Evolutionary conservation across 2,329 filamentous ascomycete species (phyloP).

Genomic region (Microascus cirrosus): DNA sequence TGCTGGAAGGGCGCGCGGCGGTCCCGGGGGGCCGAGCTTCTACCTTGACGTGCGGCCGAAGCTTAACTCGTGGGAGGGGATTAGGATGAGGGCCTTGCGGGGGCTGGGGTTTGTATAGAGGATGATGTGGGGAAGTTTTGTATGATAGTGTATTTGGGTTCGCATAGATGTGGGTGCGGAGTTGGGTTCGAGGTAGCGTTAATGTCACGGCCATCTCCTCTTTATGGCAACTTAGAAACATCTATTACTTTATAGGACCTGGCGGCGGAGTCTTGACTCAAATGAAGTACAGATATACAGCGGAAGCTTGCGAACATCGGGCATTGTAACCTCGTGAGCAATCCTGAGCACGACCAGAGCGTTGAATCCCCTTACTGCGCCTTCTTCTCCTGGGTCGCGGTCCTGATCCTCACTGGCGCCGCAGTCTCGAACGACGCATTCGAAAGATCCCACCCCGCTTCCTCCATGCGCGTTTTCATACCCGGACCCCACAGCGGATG

Average conservation of each 20-base stretch:
- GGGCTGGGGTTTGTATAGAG: constrained; percentile 25
- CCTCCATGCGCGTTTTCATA: constrained; percentile 9
- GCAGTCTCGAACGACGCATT: constrained; percentile 23
- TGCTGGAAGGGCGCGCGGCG: constrained; percentile 45
- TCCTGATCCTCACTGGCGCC: constrained; percentile 19
- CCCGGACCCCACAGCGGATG: background rate
- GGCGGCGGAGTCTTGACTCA: background rate
- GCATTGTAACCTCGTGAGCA: background rate
- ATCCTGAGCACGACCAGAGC: background rate
- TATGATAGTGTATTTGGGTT: background rate
- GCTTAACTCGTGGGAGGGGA: constrained; percentile 55
- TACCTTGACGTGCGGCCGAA: constrained; percentile 60
- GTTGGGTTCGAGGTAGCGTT: background rate
- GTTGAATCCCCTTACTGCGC: background rate
- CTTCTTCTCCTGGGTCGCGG: background rate
- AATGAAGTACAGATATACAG: background rate
- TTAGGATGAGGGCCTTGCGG: constrained; percentile 51
- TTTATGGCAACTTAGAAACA: background rate
- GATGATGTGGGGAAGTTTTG: background rate
- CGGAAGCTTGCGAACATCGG: background rate
- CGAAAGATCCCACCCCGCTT: constrained; percentile 21
- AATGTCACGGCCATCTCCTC: background rate
- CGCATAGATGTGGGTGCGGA: background rate
- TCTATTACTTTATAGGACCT: background rate
- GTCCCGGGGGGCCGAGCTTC: constrained; percentile 37